Percentiles rank a stretch among this genome's conserved stretches.
These are phyloP conservation scores for Thermoascus crustaceus DNA, from an alignment of 2,329 filamentous ascomycete species.

Conservation along the genomic window DNA sequence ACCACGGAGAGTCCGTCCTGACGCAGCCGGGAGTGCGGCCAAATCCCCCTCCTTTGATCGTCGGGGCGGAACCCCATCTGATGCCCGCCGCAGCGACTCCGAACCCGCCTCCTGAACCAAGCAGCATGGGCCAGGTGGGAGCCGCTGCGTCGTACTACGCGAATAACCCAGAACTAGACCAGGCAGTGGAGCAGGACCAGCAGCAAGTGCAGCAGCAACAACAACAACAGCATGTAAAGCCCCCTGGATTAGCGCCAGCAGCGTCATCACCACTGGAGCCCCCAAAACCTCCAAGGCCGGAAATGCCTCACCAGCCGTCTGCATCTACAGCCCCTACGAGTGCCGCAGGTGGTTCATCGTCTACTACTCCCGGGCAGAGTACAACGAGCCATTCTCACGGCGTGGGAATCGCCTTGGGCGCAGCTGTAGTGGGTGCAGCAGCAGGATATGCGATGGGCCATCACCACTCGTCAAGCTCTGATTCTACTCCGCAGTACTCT, in stretches of 20 bases:
- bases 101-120: conserved; percentile 53
- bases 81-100: conserved; percentile 43
- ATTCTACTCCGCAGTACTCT: conserved; percentile 9
- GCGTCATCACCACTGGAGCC: too few species aligned
- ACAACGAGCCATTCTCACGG: conserved; percentile 25
- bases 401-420: conserved; percentile 26
- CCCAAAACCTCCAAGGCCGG: too few species aligned
- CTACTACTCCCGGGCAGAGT: conserved; percentile 8
- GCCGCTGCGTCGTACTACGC: conserved; percentile 53
- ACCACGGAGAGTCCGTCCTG: conserved; percentile 52
- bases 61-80: conserved; percentile 49
- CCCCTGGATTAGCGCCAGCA: too few species aligned
- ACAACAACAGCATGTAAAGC: too few species aligned
- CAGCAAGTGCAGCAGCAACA: conserved; percentile 9
- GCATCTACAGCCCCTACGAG: conserved; percentile 11
- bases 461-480: conserved; percentile 20
- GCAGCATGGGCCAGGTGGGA: conserved; percentile 36
- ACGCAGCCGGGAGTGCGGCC: conserved; percentile 54
- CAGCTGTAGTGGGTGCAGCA: conserved; percentile 33
- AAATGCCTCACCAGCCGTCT: too few species aligned
- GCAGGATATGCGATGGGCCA: conserved; percentile 33
- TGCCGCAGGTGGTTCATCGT: too few species aligned
- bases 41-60: conserved; percentile 44
- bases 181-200: conserved; percentile 17
- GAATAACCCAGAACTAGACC: conserved; percentile 16